Evolutionary conservation across 2,329 filamentous ascomycete genomes (phyloP).

Genomic region (Ophiosphaerella herpotricha): DNA sequence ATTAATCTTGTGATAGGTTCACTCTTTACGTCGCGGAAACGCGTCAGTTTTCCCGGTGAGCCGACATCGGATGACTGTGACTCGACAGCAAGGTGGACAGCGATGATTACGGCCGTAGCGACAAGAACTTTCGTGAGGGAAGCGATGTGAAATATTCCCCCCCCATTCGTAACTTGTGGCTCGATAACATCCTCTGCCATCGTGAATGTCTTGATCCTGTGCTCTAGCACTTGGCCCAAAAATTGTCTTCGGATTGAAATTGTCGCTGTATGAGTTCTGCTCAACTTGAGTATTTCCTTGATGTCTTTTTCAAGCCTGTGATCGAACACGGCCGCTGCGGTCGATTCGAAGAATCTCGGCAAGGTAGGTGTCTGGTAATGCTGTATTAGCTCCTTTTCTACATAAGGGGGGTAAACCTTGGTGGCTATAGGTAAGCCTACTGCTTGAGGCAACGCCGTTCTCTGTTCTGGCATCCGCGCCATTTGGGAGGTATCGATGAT

Average conservation of each 20-base stretch:
- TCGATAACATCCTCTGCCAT: not conserved
- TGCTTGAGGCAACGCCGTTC: too few species aligned
- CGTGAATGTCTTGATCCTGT: not conserved
- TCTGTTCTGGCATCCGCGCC: too few species aligned
- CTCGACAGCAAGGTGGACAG: not conserved
- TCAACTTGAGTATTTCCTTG: not conserved
- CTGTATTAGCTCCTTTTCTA: not conserved
- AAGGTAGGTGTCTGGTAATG: not conserved
- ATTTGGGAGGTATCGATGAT: too few species aligned
- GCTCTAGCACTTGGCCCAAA: not conserved
- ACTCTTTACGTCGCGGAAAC: not conserved
- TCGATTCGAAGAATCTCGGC: not conserved
- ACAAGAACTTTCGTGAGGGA: constrained; percentile 12
- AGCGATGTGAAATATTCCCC: constrained; percentile 4
- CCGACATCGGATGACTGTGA: not conserved
- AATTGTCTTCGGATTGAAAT: not conserved
- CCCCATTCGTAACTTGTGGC: not conserved
- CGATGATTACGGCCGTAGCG: constrained; percentile 3
- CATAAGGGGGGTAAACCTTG: too few species aligned
- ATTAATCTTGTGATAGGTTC: not conserved
- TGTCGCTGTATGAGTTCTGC: constrained; percentile 1
- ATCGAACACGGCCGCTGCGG: not conserved
- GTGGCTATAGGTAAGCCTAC: too few species aligned
- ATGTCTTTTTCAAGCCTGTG: not conserved
- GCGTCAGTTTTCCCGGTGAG: not conserved